These are phyloP conservation scores for Irpex rosettiformis DNA, from an alignment of 1,284 basidiomycete genomes.

Conservation along the genomic window DNA sequence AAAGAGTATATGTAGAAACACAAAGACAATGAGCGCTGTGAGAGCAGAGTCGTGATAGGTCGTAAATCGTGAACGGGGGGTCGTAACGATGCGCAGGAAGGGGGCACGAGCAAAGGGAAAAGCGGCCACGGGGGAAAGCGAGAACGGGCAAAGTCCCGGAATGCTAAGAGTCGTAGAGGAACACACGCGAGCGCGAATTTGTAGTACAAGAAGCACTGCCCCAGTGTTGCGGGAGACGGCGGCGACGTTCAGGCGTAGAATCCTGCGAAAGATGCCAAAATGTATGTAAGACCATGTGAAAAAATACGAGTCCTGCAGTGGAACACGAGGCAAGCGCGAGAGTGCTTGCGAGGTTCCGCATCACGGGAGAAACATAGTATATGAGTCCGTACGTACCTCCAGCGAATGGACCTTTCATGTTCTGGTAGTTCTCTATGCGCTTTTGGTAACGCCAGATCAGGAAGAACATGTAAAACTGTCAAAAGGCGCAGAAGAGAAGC, in stretches of 20 bases:
- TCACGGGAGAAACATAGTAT: conserved; percentile 4
- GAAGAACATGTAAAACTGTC: conserved; percentile 70
- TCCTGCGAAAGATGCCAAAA: conserved; percentile 25
- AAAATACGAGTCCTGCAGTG: not conserved
- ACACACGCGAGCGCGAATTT: not conserved
- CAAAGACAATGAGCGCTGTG: not conserved
- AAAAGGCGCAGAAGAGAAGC: conserved; percentile 6
- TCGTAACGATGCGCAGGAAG: not conserved
- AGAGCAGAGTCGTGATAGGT: not conserved
- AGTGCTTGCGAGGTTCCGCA: conserved; percentile 6
- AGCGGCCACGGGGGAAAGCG: conserved; percentile 3
- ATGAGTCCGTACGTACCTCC: conserved; percentile 44
- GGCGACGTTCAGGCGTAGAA: conserved; percentile 21
- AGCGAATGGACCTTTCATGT: conserved; percentile 59
- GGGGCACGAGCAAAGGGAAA: conserved; percentile 2
- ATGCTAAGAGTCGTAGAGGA: not conserved
- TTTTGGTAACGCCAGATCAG: conserved; percentile 70
- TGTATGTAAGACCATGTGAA: conserved; percentile 15
- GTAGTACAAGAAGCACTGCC: conserved; percentile 6
- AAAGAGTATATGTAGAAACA: conserved; percentile 7
- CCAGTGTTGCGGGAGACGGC: not conserved
- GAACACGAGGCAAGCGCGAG: not conserved
- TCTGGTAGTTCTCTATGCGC: conserved; percentile 60
- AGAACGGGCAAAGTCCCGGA: not conserved
- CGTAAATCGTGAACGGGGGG: too few relatives aligned